Base-by-base conservation (phyloP, 2,329 filamentous ascomycete species). In the Fusarium sp. region DNA sequence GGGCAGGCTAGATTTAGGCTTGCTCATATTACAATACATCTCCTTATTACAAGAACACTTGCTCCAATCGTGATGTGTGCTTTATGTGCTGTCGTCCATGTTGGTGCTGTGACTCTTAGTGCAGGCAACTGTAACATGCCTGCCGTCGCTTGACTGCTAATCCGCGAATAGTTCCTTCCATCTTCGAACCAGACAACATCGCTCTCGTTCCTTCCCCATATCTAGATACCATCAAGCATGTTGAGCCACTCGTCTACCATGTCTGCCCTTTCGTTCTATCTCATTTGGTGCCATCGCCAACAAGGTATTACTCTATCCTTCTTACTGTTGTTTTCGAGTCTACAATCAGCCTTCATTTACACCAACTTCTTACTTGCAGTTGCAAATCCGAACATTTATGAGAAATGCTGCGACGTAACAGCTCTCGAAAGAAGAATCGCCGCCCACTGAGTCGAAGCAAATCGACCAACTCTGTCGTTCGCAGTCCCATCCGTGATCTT, bases 401-500 rank as follows among this genome's bases (percentile, higher is more conserved):
- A 68, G 77, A 73, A 33, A 89, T 89, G 87, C 81, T 86, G 57
- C 84, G 83, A 68, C 83, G 84, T 39, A 87, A 85, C 65, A 88
- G 84, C 74, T 81, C 80, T 67, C 86, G 81, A 63, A 78, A 75
- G 53, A 76, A 81, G 78, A 72, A 84, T 77, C 73, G 80, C 75
- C 76, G 83, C 78, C 76, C 81, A 83, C 59, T 89, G 29, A 79
- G 81, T 73, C 85, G 84, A 71, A 87, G 85, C 77, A 90, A 88
- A 76, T 90, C 88, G 11, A 83, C 83, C n/a, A 84, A 81, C 65
- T 87, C 87, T 38, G 80, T 84, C 17, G 50, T 46, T 13, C 70
- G 71, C 35, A 83, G 83, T 54, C 83, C 84, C 35, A 81, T 85
- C 25, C 80, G 82, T 64, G 65, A 71, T 2, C 79, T 87, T 25